Evolutionary conservation across 345 rosid genomes (phyloP).

Genomic region (Populus alba): DNA sequence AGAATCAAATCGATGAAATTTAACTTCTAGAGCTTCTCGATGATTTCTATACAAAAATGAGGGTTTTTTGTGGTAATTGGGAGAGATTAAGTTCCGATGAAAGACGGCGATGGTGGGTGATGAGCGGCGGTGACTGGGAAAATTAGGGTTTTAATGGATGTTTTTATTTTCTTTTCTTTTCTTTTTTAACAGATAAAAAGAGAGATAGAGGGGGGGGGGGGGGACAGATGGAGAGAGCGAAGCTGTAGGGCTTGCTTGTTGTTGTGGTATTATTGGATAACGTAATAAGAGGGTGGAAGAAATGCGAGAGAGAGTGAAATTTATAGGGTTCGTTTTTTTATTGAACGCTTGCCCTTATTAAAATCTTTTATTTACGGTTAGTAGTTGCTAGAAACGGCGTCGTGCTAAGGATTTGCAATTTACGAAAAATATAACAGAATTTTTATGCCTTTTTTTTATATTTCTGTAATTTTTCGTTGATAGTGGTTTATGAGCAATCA

Average conservation of each 20-base stretch:
- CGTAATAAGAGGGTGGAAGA: not conserved
- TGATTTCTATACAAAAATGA: not conserved
- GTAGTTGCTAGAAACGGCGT: not conserved
- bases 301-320: not conserved
- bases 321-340: conserved; percentile 3
- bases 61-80: not conserved
- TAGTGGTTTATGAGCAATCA: too few species aligned
- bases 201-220: not conserved
- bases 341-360: not conserved
- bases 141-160: not conserved
- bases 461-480: too few species aligned
- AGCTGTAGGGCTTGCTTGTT: not conserved
- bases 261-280: conserved; percentile 16
- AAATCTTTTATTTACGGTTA: not conserved
- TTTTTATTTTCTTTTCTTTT: not conserved
- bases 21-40: not conserved
- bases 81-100: not conserved
- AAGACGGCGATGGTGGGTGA: not conserved
- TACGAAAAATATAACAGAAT: too few species aligned
- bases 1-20: not conserved
- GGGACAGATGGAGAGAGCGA: too few species aligned
- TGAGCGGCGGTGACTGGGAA: not conserved
- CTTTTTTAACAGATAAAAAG: not conserved
- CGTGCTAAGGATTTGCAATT: not conserved
- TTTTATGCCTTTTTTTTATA: too few species aligned